phyloP scores from a whole-genome alignment of 495 filamentous ascomycete genomes.

The Aspergillus taichungensis region DNA sequence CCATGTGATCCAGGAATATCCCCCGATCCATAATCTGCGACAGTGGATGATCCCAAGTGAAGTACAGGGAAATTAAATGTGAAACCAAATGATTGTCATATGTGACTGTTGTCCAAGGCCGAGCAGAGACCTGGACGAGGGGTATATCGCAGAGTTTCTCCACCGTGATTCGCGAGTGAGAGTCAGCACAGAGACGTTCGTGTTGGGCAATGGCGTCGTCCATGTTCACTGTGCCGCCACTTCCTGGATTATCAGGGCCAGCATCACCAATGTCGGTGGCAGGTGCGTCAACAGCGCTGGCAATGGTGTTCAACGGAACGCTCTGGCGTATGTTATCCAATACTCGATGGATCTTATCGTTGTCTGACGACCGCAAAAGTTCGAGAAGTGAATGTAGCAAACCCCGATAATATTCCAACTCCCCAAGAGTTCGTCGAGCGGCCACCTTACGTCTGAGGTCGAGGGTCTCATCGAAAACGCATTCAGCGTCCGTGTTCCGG shows the following conservation, averaged over 20 bases:
- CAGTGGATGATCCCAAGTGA: conserved; percentile 34
- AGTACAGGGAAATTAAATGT: conserved; percentile 20
- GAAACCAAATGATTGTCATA: conserved; percentile 19
- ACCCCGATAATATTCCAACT: conserved; percentile 26
- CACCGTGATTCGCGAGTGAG: conserved; percentile 23
- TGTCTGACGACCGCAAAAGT: conserved; percentile 18
- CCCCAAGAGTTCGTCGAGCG: conserved; percentile 27
- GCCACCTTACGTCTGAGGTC: conserved; percentile 36
- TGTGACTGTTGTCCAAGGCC: conserved; percentile 17
- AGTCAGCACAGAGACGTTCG: conserved; percentile 5
- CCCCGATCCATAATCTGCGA: conserved; percentile 28
- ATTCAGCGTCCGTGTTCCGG: conserved; percentile 19
- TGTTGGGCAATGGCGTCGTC: conserved; percentile 7
- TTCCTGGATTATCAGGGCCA: conserved; percentile 5
- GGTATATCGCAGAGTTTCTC: conserved; percentile 32
- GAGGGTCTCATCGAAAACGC: conserved; percentile 31
- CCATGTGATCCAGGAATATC: conserved; percentile 27
- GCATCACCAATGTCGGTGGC: conserved; percentile 13
- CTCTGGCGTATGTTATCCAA: conserved; percentile 19
- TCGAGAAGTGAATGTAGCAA: conserved; percentile 23
- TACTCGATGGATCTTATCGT: conserved; percentile 16
- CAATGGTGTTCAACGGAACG: conserved; percentile 16
- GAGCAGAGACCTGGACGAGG: conserved; percentile 24
- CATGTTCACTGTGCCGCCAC: conserved; percentile 2
- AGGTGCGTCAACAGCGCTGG: conserved; percentile 13